Base-by-base conservation (phyloP, 768 basidiomycete species). In the Hydnum rufescens region DNA sequence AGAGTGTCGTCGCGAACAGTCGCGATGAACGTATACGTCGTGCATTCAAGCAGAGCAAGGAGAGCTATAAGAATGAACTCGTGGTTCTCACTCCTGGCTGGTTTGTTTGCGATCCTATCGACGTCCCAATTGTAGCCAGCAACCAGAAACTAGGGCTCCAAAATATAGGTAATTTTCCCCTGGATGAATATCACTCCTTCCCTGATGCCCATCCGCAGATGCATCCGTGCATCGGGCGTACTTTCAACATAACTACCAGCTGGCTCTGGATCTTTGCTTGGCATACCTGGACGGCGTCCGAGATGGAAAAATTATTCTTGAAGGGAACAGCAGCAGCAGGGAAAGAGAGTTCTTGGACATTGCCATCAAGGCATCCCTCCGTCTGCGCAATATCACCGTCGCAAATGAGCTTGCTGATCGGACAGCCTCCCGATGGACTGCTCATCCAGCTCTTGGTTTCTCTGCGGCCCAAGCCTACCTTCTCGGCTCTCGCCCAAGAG, bases 11-110 rank as follows among this genome's bases (percentile, higher is more conserved):
- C 4, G 29, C 30, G 6, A 22, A 32, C 3, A 19, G 23, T 3
- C 32, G 51, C 19, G 49, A 57, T 23, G 43, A 51, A 8, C 34
- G 56, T 5, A 57, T 55, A 23, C 50, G 46, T 16, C 23, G 51
- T 13, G 56, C 56, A 16, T 57, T 57, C 36, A 13, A 55, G 44
- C 48, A 54, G 16, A 54, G 54, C 54, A 57, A 54, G 36, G n/a
- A 26, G 29, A 49, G 47, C 1, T 57, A 57, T 46, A 43, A 51
- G 22, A 34, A 42, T 25, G 56, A 57, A 29, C 53, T 43, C 16
- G 56, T 57, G 4, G 13, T 52, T 29, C 44, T 47, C 13, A 51
- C 49, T n/a, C 29, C 30, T 30, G 13, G 49, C 49, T 36, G 54
- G 49, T n/a, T 54, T 31, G 26, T 30, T 50, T 16, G 23, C 30